Evolutionary conservation across 2,329 filamentous ascomycete genomes (phyloP).

Genomic region (Paecilomyces dactylethromorphus): DNA sequence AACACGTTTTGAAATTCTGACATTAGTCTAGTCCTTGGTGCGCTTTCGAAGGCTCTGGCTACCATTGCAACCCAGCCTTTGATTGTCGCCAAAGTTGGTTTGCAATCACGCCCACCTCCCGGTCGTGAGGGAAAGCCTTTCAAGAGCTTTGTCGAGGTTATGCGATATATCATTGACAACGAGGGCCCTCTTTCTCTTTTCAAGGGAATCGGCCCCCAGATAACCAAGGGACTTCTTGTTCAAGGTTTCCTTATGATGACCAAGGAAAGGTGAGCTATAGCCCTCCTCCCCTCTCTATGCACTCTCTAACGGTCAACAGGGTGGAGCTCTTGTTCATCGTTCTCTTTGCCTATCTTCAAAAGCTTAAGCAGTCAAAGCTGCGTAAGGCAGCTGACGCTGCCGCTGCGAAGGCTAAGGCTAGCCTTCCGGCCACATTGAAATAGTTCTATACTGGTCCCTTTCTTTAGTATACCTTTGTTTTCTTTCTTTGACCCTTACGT

Average conservation of each 20-base stretch:
- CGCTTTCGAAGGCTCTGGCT: slow-evolving; percentile 85
- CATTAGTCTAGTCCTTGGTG: slow-evolving; percentile 64
- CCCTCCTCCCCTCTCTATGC: background rate
- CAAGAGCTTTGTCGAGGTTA: slow-evolving; percentile 87
- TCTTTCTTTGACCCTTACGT: slow-evolving; percentile 3
- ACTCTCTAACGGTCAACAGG: slow-evolving; percentile 36
- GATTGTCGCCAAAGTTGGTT: slow-evolving; percentile 94
- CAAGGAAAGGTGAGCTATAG: slow-evolving; percentile 68
- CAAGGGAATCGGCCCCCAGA: slow-evolving; percentile 93
- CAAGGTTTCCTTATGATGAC: slow-evolving; percentile 99
- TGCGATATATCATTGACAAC: slow-evolving; percentile 85
- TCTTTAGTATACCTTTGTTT: slow-evolving; percentile 5
- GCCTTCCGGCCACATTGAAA: slow-evolving; percentile 42
- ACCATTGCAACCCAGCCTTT: slow-evolving; percentile 90
- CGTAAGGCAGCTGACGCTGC: slow-evolving; percentile 60
- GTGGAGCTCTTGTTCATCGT: slow-evolving; percentile 85
- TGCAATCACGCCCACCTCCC: slow-evolving; percentile 88
- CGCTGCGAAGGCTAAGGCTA: slow-evolving; percentile 54
- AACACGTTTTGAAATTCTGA: background rate
- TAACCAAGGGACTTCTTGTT: slow-evolving; percentile 85
- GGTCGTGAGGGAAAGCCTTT: slow-evolving; percentile 83
- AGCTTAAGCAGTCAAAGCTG: slow-evolving; percentile 63
- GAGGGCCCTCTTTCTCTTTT: slow-evolving; percentile 82
- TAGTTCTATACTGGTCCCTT: slow-evolving; percentile 18
- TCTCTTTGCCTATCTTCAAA: slow-evolving; percentile 73